Evolutionary conservation across 2,329 filamentous ascomycete species (phyloP), one percentile per base, ranked within the genome.

Genomic region (Botryotinia narcissicola): DNA sequence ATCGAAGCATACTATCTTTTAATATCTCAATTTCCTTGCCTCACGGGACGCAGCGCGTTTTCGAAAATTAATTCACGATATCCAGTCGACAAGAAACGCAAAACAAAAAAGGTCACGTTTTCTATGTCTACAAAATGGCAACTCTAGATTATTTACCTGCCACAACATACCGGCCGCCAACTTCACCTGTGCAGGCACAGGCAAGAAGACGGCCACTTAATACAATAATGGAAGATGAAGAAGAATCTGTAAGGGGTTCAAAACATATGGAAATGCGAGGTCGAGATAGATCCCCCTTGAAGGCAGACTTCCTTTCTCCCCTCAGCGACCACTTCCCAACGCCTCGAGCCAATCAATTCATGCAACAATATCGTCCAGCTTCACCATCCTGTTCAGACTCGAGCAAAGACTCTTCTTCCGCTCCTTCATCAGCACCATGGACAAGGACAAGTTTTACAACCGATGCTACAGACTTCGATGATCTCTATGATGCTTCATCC

Each of bases 401-500:
- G 74, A 87, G 88, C 75, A 85, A 83, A 77, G 85, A 83, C 70
- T 88, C 87, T 73, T 40, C 42, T 29, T 89, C 85, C 71, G 86
- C 85, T 78, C 85, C 84, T 16, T 87, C 85, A 59, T 89, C 88
- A 35, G 86, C 88, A 75, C 86, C 85, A 40, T 90, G 91, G 92
- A 90, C 82, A 75, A 86, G 89, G 78, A 85, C 85, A 78, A 92
- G 87, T 84, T 83, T 86, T 78, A 84, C 87, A 81, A 91, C 91
- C 77, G 88, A 89, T 78, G 87, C 87, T 75, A 93, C 89, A 77
- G 91, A 93, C 76, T 95, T 95, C 78, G 93, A 97, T 82, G 93
- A 97, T 78, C 84, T 97, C 67, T 97, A 97, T 82, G 93, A 96
- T 82, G 87, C 93, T 60, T 94, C 80, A 68, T 81, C 93, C 25